Percentiles rank a stretch among this genome's conserved stretches.
Conservation (phyloP, 768 basidiomycete genomes). For the Peribolospora baueri region DNA sequence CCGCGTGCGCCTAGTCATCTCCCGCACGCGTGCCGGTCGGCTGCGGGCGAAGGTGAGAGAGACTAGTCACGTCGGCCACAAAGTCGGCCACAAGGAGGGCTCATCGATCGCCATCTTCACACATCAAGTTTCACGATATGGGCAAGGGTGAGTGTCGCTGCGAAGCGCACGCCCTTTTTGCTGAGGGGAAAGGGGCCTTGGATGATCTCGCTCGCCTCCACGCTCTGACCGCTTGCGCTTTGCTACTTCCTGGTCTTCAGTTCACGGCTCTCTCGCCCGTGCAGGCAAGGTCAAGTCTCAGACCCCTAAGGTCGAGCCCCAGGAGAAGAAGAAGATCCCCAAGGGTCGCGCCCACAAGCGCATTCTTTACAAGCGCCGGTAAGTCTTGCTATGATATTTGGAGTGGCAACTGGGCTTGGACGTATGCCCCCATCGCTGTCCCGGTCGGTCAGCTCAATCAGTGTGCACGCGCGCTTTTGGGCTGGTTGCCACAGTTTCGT, state of each 20-base stretch:
- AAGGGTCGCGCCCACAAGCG: conserved; percentile 97
- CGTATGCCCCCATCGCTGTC: background rate
- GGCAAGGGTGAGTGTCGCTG: too few species aligned
- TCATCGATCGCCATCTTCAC: too few species aligned
- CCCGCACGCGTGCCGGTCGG: too few species aligned
- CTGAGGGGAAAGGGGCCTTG: too few species aligned
- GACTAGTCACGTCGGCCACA: too few species aligned
- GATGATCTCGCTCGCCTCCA: too few species aligned
- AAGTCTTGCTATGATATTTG: background rate
- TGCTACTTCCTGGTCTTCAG: background rate
- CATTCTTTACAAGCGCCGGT: conserved; percentile 78
- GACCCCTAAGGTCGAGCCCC: conserved; percentile 90
- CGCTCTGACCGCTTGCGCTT: too few species aligned
- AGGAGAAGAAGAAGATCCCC: conserved; percentile 97
- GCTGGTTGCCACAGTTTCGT: conserved; percentile 38
- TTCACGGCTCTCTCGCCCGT: conserved; percentile 14
- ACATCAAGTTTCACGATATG: too few species aligned
- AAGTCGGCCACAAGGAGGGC: too few species aligned
- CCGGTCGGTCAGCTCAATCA: conserved; percentile 17
- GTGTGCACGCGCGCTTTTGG: background rate
- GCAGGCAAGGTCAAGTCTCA: conserved; percentile 92
- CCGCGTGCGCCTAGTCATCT: too few species aligned
- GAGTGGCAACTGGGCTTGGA: background rate
- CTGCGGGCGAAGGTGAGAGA: too few species aligned
- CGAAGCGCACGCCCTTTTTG: too few species aligned